A percentile compares a stretch with the other conserved stretches of the same genome.
phyloP scores from a whole-genome alignment of 2,329 filamentous ascomycete genomes.

The Hymenoscyphus linearis region DNA sequence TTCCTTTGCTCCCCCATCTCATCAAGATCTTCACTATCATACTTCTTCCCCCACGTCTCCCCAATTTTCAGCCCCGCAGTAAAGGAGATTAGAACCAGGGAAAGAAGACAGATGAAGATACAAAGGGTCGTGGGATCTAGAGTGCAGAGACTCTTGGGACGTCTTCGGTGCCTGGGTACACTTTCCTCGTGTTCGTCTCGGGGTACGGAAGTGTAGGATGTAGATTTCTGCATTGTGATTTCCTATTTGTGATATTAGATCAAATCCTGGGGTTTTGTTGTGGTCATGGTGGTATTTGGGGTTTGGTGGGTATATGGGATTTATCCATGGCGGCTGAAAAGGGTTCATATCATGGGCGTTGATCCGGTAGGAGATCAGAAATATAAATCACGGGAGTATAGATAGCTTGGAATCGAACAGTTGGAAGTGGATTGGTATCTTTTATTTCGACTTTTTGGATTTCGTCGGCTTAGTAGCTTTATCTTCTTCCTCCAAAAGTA shows the following conservation, averaged over 20 bases:
- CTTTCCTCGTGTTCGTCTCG: slow-evolving; percentile 11
- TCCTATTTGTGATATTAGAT: background rate
- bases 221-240: slow-evolving; percentile 2
- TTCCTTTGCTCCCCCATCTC: slow-evolving; percentile 1
- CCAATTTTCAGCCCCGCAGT: slow-evolving; percentile 15
- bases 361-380: background rate
- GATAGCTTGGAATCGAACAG: background rate
- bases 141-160: background rate
- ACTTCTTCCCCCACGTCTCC: slow-evolving; percentile 12
- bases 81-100: slow-evolving; percentile 10
- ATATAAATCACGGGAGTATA: background rate
- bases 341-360: background rate
- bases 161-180: background rate
- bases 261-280: background rate
- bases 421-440: background rate
- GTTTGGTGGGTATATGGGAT: background rate
- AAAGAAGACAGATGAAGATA: slow-evolving; percentile 6
- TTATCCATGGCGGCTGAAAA: slow-evolving; percentile 17
- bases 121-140: background rate
- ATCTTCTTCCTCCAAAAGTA: slow-evolving; percentile 44
- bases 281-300: background rate
- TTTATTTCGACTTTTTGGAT: slow-evolving; percentile 16
- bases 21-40: background rate
- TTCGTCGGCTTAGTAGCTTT: slow-evolving; percentile 27
- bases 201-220: slow-evolving; percentile 15